Evolutionary conservation across 805 yeast genomes (phyloP).

Genomic region (Starmerella floricola): DNA sequence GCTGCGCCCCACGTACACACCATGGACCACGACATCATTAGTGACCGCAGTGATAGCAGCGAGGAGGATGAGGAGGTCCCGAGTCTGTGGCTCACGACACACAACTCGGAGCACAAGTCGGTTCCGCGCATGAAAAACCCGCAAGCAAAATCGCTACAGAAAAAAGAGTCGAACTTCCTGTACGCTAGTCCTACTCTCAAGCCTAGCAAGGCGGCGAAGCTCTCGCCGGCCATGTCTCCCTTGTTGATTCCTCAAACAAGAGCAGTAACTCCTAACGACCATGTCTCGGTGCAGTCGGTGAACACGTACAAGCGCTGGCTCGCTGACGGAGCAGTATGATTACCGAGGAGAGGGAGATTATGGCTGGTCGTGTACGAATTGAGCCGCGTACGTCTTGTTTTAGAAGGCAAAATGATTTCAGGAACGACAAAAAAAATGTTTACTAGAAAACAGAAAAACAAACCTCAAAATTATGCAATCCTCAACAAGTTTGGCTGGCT

Average conservation of each 20-base stretch:
- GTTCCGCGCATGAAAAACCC: neutral
- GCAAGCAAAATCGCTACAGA: neutral
- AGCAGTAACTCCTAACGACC: neutral
- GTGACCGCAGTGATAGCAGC: slow-evolving; percentile 4
- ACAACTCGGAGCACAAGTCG: neutral
- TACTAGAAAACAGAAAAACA: too few relatives aligned
- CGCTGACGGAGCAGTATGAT: slow-evolving; percentile 6
- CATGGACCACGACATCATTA: neutral
- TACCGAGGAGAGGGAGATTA: neutral
- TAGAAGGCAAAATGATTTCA: too few relatives aligned
- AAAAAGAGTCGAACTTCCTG: slow-evolving; percentile 14
- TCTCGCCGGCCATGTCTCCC: slow-evolving; percentile 22
- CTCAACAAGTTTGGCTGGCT: too few relatives aligned
- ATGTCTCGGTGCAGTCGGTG: slow-evolving; percentile 16
- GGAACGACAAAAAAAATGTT: too few relatives aligned
- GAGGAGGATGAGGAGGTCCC: slow-evolving; percentile 15
- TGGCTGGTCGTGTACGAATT: too few relatives aligned
- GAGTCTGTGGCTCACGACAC: slow-evolving; percentile 7
- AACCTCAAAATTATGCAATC: too few relatives aligned
- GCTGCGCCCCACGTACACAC: neutral
- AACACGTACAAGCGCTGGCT: slow-evolving; percentile 22
- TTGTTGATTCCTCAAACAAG: slow-evolving; percentile 17
- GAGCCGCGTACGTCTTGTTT: too few relatives aligned
- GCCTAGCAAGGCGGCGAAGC: slow-evolving; percentile 15
- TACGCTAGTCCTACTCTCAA: slow-evolving; percentile 22